Evolutionary conservation across 2,329 filamentous ascomycete genomes (phyloP), one percentile per base, ranked within the genome.

Genomic region (Penicillium paneum): DNA sequence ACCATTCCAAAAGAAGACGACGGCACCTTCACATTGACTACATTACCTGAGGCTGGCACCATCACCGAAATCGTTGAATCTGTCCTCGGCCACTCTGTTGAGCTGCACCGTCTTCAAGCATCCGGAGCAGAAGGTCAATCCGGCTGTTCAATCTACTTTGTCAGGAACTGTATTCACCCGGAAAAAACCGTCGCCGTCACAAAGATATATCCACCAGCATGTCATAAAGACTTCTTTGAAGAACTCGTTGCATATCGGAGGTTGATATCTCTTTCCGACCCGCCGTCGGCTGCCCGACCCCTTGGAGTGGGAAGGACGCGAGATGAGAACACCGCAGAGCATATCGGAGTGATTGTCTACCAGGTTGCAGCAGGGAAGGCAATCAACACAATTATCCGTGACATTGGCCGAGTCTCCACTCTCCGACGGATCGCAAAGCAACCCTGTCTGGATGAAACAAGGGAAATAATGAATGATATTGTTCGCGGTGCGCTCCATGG

Each of bases 351-450:
- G 35, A 40, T 48, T 40, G 45, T 48, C 34, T 48, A 48, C 17
- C 45, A 48, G 24, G 34, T 40, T 6, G 45, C 45, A 29, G 34
- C n/a, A 21, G 45, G 45, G 8, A 31, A 29, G 3, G 45, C 45
- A 48, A 39, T 48, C 35, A 48, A 48, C 24, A 48, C 45, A 40
- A 48, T 48, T 1, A 48, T 48, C 13, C 45, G 45, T 29, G 45
- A 48, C 5, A 48, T 48, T 24, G 45, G 45, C 12, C 45, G 45
- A 8, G 13, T 48, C 17, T 48, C 45, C 24, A 39, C 26, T 5
- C 45, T 48, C 24, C 35, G 26, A 24, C 8, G 39, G n/a, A 48
- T 40, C 1, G 34, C 45, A 29, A 40, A 31, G n/a, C 45, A 48
- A 15, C 45, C 45, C 11, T 48, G 34, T 12, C 45, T 17, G 13